phyloP scores from a whole-genome alignment of 176 grass and related monocot genomes.

The Typha latifolia region DNA sequence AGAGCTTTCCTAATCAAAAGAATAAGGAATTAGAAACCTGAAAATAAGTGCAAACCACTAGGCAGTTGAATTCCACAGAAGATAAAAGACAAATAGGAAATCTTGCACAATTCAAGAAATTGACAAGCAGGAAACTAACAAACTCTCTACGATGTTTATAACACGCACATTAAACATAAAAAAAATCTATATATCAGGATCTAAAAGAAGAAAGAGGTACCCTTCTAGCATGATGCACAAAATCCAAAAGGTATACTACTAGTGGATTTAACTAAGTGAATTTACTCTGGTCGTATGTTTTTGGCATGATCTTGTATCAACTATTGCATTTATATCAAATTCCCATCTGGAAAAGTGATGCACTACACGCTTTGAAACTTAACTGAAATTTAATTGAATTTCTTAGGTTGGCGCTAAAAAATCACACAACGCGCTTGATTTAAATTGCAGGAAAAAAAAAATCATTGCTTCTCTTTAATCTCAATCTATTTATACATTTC shows the following conservation, averaged over 20 bases:
- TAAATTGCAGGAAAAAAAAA: background rate
- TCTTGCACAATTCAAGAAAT: background rate
- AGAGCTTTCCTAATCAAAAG: background rate
- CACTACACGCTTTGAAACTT: background rate
- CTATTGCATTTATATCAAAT: too few species aligned
- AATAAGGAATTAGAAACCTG: background rate
- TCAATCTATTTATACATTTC: background rate
- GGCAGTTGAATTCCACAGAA: background rate
- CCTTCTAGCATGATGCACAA: too few species aligned
- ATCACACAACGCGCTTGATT: background rate
- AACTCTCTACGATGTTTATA: background rate
- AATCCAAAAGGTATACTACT: too few species aligned
- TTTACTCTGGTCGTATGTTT: too few species aligned
- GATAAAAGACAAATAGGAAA: background rate
- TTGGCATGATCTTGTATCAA: too few species aligned
- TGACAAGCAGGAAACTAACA: background rate
- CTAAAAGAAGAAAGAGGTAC: too few species aligned
- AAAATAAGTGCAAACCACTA: background rate
- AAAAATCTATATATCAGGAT: too few species aligned
- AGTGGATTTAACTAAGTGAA: too few species aligned
- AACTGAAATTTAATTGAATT: background rate
- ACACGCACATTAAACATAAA: too few species aligned
- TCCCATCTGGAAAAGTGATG: background rate
- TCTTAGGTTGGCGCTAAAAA: background rate
- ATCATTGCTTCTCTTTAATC: background rate